Evolutionary conservation across 2,329 filamentous ascomycete species (phyloP).

Genomic region (Fusarium hostae): DNA sequence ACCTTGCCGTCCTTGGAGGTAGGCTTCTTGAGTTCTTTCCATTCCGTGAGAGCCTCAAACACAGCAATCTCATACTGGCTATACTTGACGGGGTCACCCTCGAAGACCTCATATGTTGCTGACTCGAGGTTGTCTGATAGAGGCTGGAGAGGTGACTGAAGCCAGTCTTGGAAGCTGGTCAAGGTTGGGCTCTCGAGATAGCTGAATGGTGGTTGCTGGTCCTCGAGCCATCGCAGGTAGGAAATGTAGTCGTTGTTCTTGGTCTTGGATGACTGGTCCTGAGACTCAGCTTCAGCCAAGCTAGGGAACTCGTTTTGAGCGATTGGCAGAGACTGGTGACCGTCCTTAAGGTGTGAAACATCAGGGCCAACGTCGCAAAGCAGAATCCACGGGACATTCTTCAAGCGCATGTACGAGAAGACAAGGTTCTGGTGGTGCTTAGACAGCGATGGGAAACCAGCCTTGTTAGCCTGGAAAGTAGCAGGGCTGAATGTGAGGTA

Average conservation of each 20-base stretch:
- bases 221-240: conserved; percentile 87
- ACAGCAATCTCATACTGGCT: conserved; percentile 93
- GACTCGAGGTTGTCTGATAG: conserved; percentile 96
- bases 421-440: conserved; percentile 71
- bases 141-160: conserved; percentile 94
- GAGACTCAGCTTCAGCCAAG: conserved; percentile 69
- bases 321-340: conserved; percentile 41
- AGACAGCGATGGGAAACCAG: conserved; percentile 70
- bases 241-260: conserved; percentile 65
- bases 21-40: conserved; percentile 76
- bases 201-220: conserved; percentile 75
- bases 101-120: conserved; percentile 97
- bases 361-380: conserved; percentile 70
- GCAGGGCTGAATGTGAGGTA: conserved; percentile 66
- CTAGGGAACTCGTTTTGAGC: conserved; percentile 73
- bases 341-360: conserved; percentile 46
- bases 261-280: conserved; percentile 46
- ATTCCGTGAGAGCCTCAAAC: conserved; percentile 82
- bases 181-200: conserved; percentile 63
- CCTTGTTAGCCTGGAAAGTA: conserved; percentile 69
- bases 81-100: conserved; percentile 98
- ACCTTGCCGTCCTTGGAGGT: conserved; percentile 77
- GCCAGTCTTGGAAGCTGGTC: conserved; percentile 84
- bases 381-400: conserved; percentile 70
- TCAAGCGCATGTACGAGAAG: conserved; percentile 71